phyloP scores from a whole-genome alignment of 2,329 filamentous ascomycete genomes.

The Ceratocystis destructans region DNA sequence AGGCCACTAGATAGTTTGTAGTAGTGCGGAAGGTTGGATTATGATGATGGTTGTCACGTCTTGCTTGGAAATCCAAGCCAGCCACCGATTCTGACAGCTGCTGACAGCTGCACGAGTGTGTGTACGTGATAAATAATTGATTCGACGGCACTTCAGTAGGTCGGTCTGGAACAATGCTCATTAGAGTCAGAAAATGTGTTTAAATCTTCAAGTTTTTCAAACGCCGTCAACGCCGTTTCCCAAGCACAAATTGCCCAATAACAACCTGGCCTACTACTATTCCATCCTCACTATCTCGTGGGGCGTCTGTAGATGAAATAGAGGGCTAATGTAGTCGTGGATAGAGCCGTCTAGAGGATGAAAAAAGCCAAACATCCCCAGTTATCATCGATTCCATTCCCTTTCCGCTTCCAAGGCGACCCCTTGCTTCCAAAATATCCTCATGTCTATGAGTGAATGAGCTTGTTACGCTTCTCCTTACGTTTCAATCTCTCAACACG shows the following conservation, averaged over 20 bases:
- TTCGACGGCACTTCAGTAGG: not conserved
- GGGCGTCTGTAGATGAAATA: not conserved
- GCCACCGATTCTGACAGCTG: not conserved
- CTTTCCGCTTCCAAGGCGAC: too few species aligned
- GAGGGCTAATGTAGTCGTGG: not conserved
- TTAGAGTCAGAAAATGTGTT: constrained; percentile 10
- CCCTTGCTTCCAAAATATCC: not conserved
- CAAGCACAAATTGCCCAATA: not conserved
- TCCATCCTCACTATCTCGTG: not conserved
- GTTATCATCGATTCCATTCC: not conserved
- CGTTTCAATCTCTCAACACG: constrained; percentile 84
- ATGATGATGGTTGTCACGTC: not conserved
- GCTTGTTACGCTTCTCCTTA: constrained; percentile 91
- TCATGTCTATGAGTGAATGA: constrained; percentile 47
- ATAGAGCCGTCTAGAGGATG: constrained; percentile 2
- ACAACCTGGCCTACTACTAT: not conserved
- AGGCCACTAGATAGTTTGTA: not conserved
- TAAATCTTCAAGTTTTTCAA: constrained; percentile 2
- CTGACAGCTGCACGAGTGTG: not conserved
- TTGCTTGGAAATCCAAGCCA: not conserved
- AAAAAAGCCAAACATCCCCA: constrained; percentile 8
- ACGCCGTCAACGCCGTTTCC: constrained; percentile 17
- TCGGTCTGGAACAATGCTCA: not conserved
- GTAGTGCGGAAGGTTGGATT: not conserved
- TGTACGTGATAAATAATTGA: not conserved